Conservation (phyloP, 495 filamentous ascomycete genomes). For the Aspergillus nanangensis region DNA sequence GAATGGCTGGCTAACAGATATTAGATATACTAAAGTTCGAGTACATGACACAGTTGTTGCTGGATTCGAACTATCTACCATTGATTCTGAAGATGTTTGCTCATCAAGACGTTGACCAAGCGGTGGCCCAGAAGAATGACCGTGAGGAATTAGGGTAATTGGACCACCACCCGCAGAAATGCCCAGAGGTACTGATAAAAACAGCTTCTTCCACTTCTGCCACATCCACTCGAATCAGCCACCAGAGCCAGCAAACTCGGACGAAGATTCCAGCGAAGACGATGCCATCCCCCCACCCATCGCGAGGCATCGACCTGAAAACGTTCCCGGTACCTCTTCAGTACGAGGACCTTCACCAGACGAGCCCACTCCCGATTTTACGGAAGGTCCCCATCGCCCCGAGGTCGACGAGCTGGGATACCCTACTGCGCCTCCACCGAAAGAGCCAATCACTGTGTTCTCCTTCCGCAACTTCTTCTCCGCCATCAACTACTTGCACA, state of each 20-base stretch:
- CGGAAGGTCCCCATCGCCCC: conserved; percentile 48
- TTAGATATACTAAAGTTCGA: conserved; percentile 92
- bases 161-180: no score
- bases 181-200: no score
- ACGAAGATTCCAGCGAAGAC: conserved; percentile 50
- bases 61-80: conserved; percentile 92
- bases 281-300: conserved; percentile 85
- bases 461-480: conserved; percentile 93
- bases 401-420: conserved; percentile 89
- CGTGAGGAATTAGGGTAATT: conserved; percentile 77
- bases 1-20: conserved; percentile 14
- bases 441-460: conserved; percentile 81
- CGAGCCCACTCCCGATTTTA: conserved; percentile 28
- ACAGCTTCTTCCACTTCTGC: conserved; percentile 90
- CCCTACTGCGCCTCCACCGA: conserved; percentile 57
- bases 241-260: conserved; percentile 20
- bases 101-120: conserved; percentile 83
- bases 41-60: conserved; percentile 85
- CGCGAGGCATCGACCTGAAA: conserved; percentile 44
- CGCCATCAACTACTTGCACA: conserved; percentile 85
- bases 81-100: conserved; percentile 89
- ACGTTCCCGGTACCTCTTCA: conserved; percentile 20
- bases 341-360: conserved; percentile 26
- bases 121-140: conserved; percentile 81
- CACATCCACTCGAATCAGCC: conserved; percentile 51